Evolutionary conservation across 1,284 basidiomycete species (phyloP).

Genomic region (Agroathelia rolfsii): DNA sequence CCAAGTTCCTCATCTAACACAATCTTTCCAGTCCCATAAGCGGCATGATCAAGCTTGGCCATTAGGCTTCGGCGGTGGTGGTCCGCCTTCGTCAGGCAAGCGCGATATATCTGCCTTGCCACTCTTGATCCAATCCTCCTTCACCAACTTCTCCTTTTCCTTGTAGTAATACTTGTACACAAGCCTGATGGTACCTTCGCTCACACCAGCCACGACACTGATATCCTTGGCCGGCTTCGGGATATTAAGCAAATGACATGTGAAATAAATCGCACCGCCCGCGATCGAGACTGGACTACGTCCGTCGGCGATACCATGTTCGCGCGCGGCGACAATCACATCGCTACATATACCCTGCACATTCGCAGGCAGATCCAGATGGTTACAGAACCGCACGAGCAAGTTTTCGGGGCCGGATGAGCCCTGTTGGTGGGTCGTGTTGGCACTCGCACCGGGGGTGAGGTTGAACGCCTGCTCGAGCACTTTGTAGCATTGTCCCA

Average conservation of each 20-base stretch:
- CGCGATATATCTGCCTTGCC: slow-evolving; percentile 56
- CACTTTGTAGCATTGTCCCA: slow-evolving; percentile 92
- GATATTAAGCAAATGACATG: slow-evolving; percentile 72
- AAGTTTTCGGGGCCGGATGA: slow-evolving; percentile 74
- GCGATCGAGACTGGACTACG: slow-evolving; percentile 94
- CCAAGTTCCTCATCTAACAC: too few relatives aligned
- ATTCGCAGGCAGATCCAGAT: slow-evolving; percentile 78
- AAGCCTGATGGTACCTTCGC: slow-evolving; percentile 91
- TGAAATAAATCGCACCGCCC: slow-evolving; percentile 92
- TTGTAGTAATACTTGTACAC: slow-evolving; percentile 67
- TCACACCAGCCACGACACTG: slow-evolving; percentile 91
- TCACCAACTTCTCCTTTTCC: slow-evolving; percentile 66
- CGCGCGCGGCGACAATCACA: slow-evolving; percentile 74
- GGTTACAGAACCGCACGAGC: slow-evolving; percentile 91
- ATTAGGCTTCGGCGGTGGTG: slow-evolving; percentile 25
- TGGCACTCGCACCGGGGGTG: slow-evolving; percentile 55
- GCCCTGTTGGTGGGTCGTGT: slow-evolving; percentile 26
- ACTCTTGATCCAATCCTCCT: slow-evolving; percentile 73
- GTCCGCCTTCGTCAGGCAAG: slow-evolving; percentile 25
- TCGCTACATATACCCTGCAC: slow-evolving; percentile 80
- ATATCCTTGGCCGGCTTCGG: slow-evolving; percentile 78
- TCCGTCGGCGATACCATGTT: slow-evolving; percentile 85
- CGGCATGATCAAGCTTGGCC: too few relatives aligned
- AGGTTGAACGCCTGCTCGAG: slow-evolving; percentile 90
- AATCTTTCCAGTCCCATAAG: too few relatives aligned